Conservation (phyloP, 129 eudicot genomes). For the Chrysanthemum seticuspe region DNA sequence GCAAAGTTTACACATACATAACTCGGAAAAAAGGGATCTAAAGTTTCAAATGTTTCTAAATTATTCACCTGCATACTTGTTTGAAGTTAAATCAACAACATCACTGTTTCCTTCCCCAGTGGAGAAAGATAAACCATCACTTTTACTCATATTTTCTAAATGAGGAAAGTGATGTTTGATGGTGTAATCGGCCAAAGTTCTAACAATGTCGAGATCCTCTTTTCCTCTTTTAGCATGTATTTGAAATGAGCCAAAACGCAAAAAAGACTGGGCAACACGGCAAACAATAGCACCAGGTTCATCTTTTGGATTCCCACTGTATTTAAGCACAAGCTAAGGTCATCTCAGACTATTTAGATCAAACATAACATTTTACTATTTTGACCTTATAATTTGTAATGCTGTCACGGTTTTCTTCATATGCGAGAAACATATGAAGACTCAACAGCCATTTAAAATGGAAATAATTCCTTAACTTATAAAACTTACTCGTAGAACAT, state of each 20-base stretch:
- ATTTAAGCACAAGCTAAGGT: conserved; percentile 1
- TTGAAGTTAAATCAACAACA: conserved; percentile 84
- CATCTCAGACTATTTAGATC: not conserved
- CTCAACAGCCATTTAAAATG: not conserved
- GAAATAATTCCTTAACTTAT: not conserved
- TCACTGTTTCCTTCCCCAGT: conserved; percentile 64
- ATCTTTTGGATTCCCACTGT: conserved; percentile 96
- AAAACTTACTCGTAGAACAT: conserved; percentile 92
- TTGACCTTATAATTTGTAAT: not conserved
- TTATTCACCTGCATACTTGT: conserved; percentile 82
- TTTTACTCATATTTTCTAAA: conserved; percentile 65
- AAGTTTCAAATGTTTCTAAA: not conserved
- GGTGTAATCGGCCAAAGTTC: conserved; percentile 77
- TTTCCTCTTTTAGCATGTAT: conserved; percentile 86
- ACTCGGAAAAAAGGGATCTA: not conserved
- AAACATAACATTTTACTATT: not conserved
- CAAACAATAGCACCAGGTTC: conserved; percentile 97
- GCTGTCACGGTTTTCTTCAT: too few species aligned
- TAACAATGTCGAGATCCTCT: conserved; percentile 70
- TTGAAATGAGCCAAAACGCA: conserved; percentile 94
- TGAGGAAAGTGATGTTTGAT: conserved; percentile 89
- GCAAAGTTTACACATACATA: not conserved
- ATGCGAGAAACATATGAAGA: too few species aligned
- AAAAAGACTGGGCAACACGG: conserved; percentile 87
- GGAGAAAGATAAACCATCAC: conserved; percentile 71